phyloP scores from a whole-genome alignment of 2,329 filamentous ascomycete genomes.

The Hortaea sp. region DNA sequence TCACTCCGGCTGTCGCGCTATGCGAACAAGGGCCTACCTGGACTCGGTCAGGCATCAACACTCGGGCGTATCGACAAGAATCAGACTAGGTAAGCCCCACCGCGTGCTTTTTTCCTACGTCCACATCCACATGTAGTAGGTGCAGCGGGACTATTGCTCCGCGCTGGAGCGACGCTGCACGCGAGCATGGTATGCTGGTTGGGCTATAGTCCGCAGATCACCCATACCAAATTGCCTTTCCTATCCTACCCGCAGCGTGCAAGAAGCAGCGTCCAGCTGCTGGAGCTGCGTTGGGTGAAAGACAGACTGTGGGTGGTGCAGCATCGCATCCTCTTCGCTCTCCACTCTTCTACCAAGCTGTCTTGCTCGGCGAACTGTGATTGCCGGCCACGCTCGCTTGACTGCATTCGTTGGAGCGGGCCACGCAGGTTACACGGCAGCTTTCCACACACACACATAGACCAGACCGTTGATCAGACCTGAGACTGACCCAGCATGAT shows the following conservation, averaged over 20 bases:
- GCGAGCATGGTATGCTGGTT: background rate
- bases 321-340: background rate
- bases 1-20: background rate
- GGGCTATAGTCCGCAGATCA: background rate
- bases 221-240: background rate
- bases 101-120: too few species aligned
- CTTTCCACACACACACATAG: constrained; percentile 1
- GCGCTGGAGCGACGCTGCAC: background rate
- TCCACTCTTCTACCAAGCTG: background rate
- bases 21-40: background rate
- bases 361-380: background rate
- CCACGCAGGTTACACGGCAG: background rate
- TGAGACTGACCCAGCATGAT: constrained; percentile 2
- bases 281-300: background rate
- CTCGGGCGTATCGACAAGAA: background rate
- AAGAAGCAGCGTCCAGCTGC: background rate
- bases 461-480: background rate
- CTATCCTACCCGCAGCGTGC: too few species aligned
- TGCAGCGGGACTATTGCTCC: background rate
- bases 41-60: background rate
- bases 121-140: background rate
- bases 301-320: background rate
- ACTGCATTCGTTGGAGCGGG: background rate
- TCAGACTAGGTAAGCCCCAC: background rate
- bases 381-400: background rate